Conservation (phyloP, 2,329 filamentous ascomycete genomes). For the Aspergillus phoenicis region DNA sequence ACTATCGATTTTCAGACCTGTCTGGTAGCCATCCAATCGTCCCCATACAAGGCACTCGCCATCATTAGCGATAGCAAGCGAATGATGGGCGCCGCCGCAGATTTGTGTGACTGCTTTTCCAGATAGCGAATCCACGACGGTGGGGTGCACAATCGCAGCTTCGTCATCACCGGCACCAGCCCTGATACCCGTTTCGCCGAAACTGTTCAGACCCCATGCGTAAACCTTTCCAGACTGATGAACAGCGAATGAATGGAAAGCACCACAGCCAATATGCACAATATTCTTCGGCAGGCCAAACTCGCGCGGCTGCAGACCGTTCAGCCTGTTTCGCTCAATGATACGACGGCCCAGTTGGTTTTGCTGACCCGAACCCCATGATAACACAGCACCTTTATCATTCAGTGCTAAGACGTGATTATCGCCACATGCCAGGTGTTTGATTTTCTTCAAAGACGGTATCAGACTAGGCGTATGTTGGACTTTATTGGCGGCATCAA, state of each 20-base stretch:
- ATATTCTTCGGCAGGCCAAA: constrained; percentile 62
- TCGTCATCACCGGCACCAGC: constrained; percentile 67
- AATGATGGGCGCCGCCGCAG: constrained; percentile 75
- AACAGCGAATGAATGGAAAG: constrained; percentile 80
- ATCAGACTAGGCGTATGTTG: constrained; percentile 52
- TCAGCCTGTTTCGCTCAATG: constrained; percentile 59
- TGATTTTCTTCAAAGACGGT: constrained; percentile 57
- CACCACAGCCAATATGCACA: constrained; percentile 66
- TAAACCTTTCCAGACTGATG: constrained; percentile 70
- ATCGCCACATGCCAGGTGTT: constrained; percentile 56
- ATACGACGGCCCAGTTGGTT: constrained; percentile 68
- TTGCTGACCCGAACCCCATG: constrained; percentile 69
- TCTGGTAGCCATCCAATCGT: constrained; percentile 61
- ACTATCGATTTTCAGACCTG: constrained; percentile 60
- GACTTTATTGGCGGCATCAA: constrained; percentile 51
- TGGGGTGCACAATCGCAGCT: constrained; percentile 72
- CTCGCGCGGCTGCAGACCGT: constrained; percentile 59
- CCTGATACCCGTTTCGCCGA: constrained; percentile 73
- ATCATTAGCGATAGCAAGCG: constrained; percentile 57
- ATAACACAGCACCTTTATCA: constrained; percentile 60
- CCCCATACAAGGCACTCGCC: constrained; percentile 64
- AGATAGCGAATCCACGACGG: constrained; percentile 65
- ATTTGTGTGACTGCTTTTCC: constrained; percentile 68
- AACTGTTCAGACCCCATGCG: constrained; percentile 86
- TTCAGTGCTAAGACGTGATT: constrained; percentile 63